Evolutionary conservation across 768 basidiomycete genomes (phyloP).

Genomic region (Stropharia rugosoannulata): DNA sequence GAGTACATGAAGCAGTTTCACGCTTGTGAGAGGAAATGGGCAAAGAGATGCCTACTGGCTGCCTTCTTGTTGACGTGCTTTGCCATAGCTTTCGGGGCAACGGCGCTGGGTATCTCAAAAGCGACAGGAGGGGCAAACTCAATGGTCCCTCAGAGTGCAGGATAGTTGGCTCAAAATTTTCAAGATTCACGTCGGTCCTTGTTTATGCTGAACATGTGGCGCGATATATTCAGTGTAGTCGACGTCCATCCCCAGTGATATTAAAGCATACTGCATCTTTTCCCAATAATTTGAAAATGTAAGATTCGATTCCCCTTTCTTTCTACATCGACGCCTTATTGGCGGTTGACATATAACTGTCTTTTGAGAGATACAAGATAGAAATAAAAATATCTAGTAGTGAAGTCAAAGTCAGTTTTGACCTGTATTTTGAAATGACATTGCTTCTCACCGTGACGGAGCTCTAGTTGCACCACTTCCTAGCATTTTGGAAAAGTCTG

Average conservation of each 20-base stretch:
- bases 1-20: slow-evolving; percentile 12
- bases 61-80: slow-evolving; percentile 5
- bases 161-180: not conserved
- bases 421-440: not conserved
- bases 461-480: slow-evolving; percentile 53
- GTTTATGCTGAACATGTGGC: not conserved
- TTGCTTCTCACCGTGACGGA: not conserved
- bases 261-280: not conserved
- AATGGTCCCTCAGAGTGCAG: not conserved
- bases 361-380: no score
- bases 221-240: not conserved
- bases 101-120: slow-evolving; percentile 14
- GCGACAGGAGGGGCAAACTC: not conserved
- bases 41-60: slow-evolving; percentile 14
- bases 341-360: no score
- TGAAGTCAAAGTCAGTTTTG: not conserved
- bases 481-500: slow-evolving; percentile 88
- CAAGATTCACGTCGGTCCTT: not conserved
- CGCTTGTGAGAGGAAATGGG: slow-evolving; percentile 16
- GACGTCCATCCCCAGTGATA: not conserved
- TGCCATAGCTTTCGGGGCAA: slow-evolving; percentile 11
- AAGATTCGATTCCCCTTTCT: no score
- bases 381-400: no score
- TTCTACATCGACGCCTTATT: no score
- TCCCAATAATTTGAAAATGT: no score